Percentiles rank a stretch among this genome's conserved stretches.
These are phyloP conservation scores for Psidium guajava DNA, from an alignment of 345 rosid genomes.

Conservation along the genomic window DNA sequence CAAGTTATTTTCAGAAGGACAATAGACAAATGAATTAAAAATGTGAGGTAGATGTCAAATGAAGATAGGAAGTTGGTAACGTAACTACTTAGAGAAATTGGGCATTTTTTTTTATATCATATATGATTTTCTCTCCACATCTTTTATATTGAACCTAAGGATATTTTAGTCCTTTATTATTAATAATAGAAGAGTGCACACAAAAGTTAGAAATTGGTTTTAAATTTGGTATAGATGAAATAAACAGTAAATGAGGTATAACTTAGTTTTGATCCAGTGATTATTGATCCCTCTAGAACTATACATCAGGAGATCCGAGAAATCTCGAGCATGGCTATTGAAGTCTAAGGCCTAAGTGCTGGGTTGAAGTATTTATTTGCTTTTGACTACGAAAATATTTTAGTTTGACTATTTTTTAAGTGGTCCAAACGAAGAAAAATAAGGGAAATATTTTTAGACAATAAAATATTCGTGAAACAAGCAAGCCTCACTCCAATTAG, in stretches of 20 bases:
- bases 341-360: background rate
- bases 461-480: background rate
- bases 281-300: no score
- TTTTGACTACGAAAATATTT: background rate
- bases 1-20: background rate
- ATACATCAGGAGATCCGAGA: no score
- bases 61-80: background rate
- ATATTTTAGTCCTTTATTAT: background rate
- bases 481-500: background rate
- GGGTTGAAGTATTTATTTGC: background rate
- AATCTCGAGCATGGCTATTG: no score
- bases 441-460: background rate
- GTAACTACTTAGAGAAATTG: background rate
- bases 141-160: background rate
- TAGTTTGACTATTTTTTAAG: background rate
- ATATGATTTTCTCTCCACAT: background rate
- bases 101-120: background rate
- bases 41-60: background rate
- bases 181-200: background rate
- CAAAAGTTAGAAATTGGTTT: background rate
- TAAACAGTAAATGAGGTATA: background rate
- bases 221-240: background rate
- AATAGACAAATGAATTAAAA: background rate
- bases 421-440: background rate
- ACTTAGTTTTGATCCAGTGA: no score